Percentiles rank a stretch among this genome's conserved stretches.
Evolutionary conservation across 163 green algal species (phyloP).

Genomic region (Coccomyxa subellipsoidea): DNA sequence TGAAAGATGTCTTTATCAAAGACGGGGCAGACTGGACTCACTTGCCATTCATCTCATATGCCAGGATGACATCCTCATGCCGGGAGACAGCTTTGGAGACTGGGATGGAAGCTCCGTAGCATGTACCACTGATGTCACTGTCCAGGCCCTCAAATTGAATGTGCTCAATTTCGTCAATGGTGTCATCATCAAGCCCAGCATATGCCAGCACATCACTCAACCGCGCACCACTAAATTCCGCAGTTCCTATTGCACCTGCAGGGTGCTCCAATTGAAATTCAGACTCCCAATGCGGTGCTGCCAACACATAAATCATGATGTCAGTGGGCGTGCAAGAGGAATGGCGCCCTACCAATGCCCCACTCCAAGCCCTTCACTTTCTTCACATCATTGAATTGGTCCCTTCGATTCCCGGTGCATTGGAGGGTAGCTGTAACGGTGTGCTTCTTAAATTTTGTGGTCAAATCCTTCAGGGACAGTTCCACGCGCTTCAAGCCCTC

Average conservation of each 20-base stretch:
- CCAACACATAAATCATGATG: too few species aligned
- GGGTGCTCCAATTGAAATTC: not conserved
- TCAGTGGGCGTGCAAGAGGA: too few species aligned
- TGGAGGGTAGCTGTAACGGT: slow-evolving; percentile 73
- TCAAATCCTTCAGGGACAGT: slow-evolving; percentile 70
- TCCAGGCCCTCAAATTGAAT: slow-evolving; percentile 72
- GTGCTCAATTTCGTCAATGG: slow-evolving; percentile 39
- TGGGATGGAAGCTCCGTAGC: slow-evolving; percentile 74
- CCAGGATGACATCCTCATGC: slow-evolving; percentile 75
- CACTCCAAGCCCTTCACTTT: slow-evolving; percentile 70
- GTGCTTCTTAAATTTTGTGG: slow-evolving; percentile 70
- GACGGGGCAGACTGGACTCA: too few species aligned
- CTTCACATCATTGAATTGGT: slow-evolving; percentile 61
- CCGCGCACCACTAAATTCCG: slow-evolving; percentile 60
- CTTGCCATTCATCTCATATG: slow-evolving; percentile 89
- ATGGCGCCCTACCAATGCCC: slow-evolving; percentile 41
- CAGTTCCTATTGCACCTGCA: slow-evolving; percentile 70
- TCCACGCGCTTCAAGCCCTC: slow-evolving; percentile 56
- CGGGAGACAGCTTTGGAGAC: slow-evolving; percentile 54
- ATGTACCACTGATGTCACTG: slow-evolving; percentile 51
- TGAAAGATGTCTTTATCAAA: too few species aligned
- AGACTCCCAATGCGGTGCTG: too few species aligned
- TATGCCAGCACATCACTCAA: slow-evolving; percentile 75
- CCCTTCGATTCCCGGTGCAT: slow-evolving; percentile 74
- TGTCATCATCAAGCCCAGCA: slow-evolving; percentile 43